A percentile compares a stretch with the other conserved stretches of the same genome.
phyloP scores from a whole-genome alignment of 305 asterid species.

The Striga hermonthica region DNA sequence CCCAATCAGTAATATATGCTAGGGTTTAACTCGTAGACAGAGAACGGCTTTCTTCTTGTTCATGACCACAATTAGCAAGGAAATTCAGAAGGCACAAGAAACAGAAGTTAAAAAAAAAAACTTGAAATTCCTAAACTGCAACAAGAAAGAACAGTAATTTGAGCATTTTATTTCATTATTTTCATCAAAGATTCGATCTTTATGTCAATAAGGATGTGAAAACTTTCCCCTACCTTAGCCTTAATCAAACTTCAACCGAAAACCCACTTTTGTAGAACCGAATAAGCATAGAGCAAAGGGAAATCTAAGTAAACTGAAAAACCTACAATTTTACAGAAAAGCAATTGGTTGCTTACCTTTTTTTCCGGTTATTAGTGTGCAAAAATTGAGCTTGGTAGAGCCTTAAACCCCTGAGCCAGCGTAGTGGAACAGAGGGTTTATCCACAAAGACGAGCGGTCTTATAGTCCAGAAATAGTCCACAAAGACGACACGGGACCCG shows the following conservation, averaged over 20 bases:
- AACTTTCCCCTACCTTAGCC: background rate
- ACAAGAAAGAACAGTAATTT: background rate
- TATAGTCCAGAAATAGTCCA: no score
- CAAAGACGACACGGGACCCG: no score
- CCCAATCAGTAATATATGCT: no score
- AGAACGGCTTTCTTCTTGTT: no score
- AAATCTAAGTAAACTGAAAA: slow-evolving; percentile 13
- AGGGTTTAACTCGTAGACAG: no score
- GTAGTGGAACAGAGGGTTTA: slow-evolving; percentile 16
- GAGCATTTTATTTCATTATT: background rate
- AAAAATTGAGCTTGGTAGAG: slow-evolving; percentile 2
- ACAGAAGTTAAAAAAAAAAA: no score
- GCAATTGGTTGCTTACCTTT: slow-evolving; percentile 11
- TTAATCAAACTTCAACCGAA: background rate
- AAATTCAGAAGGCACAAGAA: no score
- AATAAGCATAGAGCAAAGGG: background rate
- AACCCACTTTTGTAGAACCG: background rate
- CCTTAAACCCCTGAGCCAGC: slow-evolving; percentile 29
- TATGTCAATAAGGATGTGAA: background rate
- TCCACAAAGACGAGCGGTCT: slow-evolving; percentile 9
- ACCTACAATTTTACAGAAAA: background rate
- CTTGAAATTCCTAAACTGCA: background rate
- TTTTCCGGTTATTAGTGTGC: background rate
- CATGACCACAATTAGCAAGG: no score
- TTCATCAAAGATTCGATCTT: background rate